A percentile compares a stretch with the other conserved stretches of the same genome.
Evolutionary conservation across 352 stramenopile species (phyloP).

Genomic region (Phytophthora sansomeana): DNA sequence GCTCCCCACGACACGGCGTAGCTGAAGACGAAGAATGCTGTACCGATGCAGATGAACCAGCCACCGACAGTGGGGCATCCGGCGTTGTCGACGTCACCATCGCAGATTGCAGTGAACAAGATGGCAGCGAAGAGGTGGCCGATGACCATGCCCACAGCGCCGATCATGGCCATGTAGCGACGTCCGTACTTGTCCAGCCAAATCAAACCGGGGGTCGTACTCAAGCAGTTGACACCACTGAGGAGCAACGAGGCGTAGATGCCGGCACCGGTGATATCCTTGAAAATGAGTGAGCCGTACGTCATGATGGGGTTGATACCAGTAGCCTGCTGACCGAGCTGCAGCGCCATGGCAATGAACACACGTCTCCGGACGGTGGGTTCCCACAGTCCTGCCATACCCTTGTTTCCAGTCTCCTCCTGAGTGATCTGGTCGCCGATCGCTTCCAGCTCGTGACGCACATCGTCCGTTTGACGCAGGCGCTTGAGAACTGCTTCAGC

Average conservation of each 20-base stretch:
- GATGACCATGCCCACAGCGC: conserved; percentile 45
- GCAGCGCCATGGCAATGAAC: conserved; percentile 42
- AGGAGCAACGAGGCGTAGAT: conserved; percentile 40
- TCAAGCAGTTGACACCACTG: conserved; percentile 42
- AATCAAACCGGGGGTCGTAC: conserved; percentile 39
- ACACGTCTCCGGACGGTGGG: conserved; percentile 36
- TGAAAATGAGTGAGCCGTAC: conserved; percentile 43
- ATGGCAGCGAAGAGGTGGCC: conserved; percentile 47
- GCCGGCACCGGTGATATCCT: conserved; percentile 40
- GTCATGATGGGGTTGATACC: conserved; percentile 50
- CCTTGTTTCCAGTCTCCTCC: conserved; percentile 36
- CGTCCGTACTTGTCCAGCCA: conserved; percentile 46
- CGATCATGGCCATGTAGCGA: conserved; percentile 45
- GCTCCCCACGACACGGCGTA: conserved; percentile 42
- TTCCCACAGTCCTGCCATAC: conserved; percentile 37
- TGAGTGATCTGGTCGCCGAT: conserved; percentile 47
- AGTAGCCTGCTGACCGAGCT: conserved; percentile 44
- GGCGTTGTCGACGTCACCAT: conserved; percentile 38
- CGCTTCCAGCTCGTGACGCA: conserved; percentile 44
- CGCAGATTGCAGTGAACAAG: conserved; percentile 43
- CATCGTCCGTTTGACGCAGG: conserved; percentile 35
- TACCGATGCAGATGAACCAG: conserved; percentile 51
- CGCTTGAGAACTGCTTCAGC: conserved; percentile 37
- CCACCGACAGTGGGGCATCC: conserved; percentile 41
- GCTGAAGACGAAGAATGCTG: conserved; percentile 48